phyloP scores from a whole-genome alignment of 305 asterid genomes.

The Solanum chacoense region DNA sequence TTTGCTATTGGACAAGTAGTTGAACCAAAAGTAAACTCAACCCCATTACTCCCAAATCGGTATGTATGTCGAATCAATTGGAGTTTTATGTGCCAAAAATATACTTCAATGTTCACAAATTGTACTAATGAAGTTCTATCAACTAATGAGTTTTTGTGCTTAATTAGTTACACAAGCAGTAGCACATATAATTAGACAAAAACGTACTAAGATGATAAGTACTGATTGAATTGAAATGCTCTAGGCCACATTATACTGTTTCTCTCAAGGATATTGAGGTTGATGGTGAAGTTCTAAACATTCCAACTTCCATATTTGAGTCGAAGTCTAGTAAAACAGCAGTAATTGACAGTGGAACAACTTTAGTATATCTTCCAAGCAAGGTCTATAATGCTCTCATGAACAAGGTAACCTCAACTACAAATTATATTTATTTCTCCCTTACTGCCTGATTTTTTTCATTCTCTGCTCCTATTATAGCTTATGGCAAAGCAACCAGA shows the following conservation, averaged over 20 bases:
- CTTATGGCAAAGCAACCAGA: constrained; percentile 44
- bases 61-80: background rate
- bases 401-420: constrained; percentile 9
- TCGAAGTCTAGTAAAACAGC: constrained; percentile 33
- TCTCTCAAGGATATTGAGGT: constrained; percentile 50
- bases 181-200: background rate
- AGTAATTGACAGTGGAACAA: constrained; percentile 70
- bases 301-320: constrained; percentile 42
- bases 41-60: constrained; percentile 34
- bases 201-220: background rate
- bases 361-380: constrained; percentile 62
- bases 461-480: constrained; percentile 5
- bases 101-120: background rate
- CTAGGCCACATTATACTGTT: constrained; percentile 64
- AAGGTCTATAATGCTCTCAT: constrained; percentile 55
- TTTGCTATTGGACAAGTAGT: constrained; percentile 82
- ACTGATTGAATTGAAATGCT: background rate
- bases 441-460: background rate
- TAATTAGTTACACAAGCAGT: background rate
- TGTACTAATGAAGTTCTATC: background rate
- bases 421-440: background rate
- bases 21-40: constrained; percentile 50
- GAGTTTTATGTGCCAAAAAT: background rate
- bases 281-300: constrained; percentile 42
- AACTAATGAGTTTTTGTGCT: background rate